phyloP scores from a whole-genome alignment of 495 filamentous ascomycete species.

The Hyaloscypha variabilis region DNA sequence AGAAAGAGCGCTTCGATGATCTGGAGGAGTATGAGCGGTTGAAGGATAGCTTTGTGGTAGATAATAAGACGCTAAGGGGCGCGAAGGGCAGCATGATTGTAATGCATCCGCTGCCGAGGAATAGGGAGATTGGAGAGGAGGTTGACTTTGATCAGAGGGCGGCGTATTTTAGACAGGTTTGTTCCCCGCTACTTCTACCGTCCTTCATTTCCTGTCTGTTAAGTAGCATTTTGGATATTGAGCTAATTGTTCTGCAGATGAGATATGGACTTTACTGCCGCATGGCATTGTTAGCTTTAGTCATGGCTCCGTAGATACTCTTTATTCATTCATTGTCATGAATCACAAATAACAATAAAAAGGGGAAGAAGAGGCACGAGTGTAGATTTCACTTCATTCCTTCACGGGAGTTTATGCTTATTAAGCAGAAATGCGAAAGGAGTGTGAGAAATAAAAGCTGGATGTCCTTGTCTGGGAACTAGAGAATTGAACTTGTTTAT shows the following conservation, averaged over 20 bases:
- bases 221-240: neutral
- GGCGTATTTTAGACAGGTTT: slow-evolving; percentile 98
- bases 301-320: slow-evolving; percentile 60
- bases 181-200: slow-evolving; percentile 34
- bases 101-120: slow-evolving; percentile 93
- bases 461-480: too few species aligned
- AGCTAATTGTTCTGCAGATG: slow-evolving; percentile 72
- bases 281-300: slow-evolving; percentile 93
- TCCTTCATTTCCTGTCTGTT: neutral
- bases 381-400: too few species aligned
- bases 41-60: slow-evolving; percentile 84
- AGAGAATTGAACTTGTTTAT: too few species aligned
- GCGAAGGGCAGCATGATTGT: slow-evolving; percentile 91
- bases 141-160: slow-evolving; percentile 96
- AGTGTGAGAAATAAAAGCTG: too few species aligned
- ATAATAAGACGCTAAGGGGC: slow-evolving; percentile 86
- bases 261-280: slow-evolving; percentile 95
- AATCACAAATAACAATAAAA: too few species aligned
- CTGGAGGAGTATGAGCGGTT: slow-evolving; percentile 78
- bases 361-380: too few species aligned
- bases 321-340: too few species aligned
- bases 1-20: slow-evolving; percentile 91
- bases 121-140: slow-evolving; percentile 90
- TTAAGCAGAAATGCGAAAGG: too few species aligned
- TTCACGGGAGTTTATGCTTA: too few species aligned